Conservation (phyloP, 2,329 filamentous ascomycete species). For the Aspergillus texensis region DNA sequence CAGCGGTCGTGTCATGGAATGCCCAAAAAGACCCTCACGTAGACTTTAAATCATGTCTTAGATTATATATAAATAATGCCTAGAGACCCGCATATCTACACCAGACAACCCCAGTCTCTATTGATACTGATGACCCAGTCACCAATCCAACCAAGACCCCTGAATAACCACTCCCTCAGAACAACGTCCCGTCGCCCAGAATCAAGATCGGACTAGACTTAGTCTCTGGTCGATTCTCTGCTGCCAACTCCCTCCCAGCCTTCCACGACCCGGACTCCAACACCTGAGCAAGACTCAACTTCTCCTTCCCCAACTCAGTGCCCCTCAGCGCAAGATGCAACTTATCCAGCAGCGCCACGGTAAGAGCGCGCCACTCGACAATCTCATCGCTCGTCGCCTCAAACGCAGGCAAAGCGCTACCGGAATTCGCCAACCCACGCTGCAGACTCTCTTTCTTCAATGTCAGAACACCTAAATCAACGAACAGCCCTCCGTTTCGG, state of each 20-base stretch:
- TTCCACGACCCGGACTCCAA: constrained; percentile 61
- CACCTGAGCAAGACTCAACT: constrained; percentile 53
- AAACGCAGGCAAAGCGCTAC: constrained; percentile 49
- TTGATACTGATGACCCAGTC: background rate
- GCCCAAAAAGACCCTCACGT: background rate
- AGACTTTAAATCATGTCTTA: background rate
- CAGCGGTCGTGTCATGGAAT: background rate
- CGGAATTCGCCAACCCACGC: constrained; percentile 51
- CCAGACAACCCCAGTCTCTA: background rate
- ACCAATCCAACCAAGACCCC: background rate
- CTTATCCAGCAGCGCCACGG: constrained; percentile 61
- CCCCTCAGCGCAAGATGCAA: constrained; percentile 53
- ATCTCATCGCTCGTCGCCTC: constrained; percentile 63
- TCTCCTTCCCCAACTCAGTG: constrained; percentile 38
- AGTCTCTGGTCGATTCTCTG: constrained; percentile 34
- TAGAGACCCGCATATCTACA: background rate
- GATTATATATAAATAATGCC: background rate
- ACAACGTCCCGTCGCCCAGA: constrained; percentile 44
- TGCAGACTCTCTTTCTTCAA: constrained; percentile 52
- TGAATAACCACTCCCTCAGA: constrained; percentile 20
- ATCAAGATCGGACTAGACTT: constrained; percentile 44
- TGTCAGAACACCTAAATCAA: constrained; percentile 59
- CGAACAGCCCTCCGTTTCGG: constrained; percentile 70
- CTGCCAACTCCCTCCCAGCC: constrained; percentile 42
- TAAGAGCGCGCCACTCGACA: constrained; percentile 68